Evolutionary conservation across 495 filamentous ascomycete species (phyloP).

Genomic region (Emericellopsis terricola): DNA sequence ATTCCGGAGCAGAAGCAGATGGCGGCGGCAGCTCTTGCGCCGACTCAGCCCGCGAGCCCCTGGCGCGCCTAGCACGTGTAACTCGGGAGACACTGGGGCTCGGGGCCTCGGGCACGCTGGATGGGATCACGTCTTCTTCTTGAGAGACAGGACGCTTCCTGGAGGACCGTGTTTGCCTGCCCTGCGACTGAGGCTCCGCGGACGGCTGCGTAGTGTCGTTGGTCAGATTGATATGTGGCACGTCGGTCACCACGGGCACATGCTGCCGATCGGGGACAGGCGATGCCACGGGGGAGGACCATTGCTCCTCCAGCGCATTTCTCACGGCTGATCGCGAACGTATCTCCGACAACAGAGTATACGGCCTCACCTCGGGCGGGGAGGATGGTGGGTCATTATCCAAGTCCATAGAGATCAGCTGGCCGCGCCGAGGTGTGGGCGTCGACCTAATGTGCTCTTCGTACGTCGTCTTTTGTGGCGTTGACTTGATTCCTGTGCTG

Average conservation of each 20-base stretch:
- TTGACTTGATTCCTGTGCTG: too few species aligned
- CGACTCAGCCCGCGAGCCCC: too few species aligned
- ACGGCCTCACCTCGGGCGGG: slow-evolving; percentile 29
- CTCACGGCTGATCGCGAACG: slow-evolving; percentile 19
- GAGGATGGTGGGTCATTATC: slow-evolving; percentile 33
- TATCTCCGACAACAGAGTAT: slow-evolving; percentile 32
- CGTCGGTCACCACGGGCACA: slow-evolving; percentile 4
- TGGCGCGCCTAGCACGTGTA: too few species aligned
- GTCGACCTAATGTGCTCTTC: slow-evolving; percentile 63
- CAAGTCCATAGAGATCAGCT: slow-evolving; percentile 13
- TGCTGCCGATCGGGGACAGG: slow-evolving; percentile 10
- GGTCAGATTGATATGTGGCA: slow-evolving; percentile 4
- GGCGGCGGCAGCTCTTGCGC: too few species aligned
- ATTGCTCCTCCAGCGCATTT: slow-evolving; percentile 24
- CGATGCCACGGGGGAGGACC: slow-evolving; percentile 29
- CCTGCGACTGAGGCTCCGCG: background rate
- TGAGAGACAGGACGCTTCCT: background rate
- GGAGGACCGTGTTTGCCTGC: background rate
- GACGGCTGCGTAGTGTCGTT: slow-evolving; percentile 1
- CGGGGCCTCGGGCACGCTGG: slow-evolving; percentile 1
- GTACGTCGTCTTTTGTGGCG: too few species aligned
- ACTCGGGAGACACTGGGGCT: too few species aligned
- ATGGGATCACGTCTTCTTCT: background rate
- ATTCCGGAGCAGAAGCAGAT: too few species aligned
- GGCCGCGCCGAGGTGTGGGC: slow-evolving; percentile 48